Percentiles rank a stretch among this genome's conserved stretches.
These are phyloP conservation scores for Kwoniella mangroviensis DNA, from an alignment of 768 basidiomycete genomes.

Conservation along the genomic window DNA sequence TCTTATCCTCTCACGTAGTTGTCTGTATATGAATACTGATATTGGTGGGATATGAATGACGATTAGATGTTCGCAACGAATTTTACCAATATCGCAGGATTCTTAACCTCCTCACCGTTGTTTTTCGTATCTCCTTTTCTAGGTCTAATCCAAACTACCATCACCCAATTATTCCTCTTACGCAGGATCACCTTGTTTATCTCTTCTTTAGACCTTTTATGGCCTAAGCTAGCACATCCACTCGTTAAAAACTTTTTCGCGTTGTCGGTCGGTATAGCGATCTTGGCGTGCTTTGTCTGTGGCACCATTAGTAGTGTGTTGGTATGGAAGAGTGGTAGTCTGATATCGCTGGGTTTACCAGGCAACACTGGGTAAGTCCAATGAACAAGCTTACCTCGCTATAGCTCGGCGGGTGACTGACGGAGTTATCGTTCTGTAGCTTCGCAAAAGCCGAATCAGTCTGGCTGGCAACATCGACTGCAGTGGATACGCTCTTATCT, in stretches of 20 bases:
- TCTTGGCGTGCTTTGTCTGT: conserved; percentile 10
- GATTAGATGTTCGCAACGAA: conserved; percentile 42
- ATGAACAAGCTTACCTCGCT: not conserved
- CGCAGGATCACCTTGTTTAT: conserved; percentile 39
- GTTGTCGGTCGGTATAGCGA: conserved; percentile 7
- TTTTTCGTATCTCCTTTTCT: conserved; percentile 46
- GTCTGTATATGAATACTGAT: too few relatives aligned
- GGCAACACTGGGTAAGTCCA: conserved; percentile 1
- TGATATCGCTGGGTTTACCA: conserved; percentile 2
- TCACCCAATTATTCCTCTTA: conserved; percentile 44
- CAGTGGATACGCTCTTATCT: conserved; percentile 34
- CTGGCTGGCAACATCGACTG: conserved; percentile 30
- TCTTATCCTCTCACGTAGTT: not conserved
- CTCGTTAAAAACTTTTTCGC: conserved; percentile 18
- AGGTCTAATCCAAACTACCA: conserved; percentile 33
- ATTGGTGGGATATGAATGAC: too few relatives aligned
- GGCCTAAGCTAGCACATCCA: conserved; percentile 31
- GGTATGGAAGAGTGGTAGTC: conserved; percentile 18
- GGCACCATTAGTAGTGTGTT: conserved; percentile 12
- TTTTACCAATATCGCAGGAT: conserved; percentile 28
- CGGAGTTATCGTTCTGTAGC: too few relatives aligned
- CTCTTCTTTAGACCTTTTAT: conserved; percentile 31
- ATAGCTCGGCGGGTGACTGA: too few relatives aligned
- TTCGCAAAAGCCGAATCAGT: conserved; percentile 19
- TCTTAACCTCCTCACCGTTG: conserved; percentile 25